Conservation (phyloP, 2,329 filamentous ascomycete species). For the Leptodontidium sp. region DNA sequence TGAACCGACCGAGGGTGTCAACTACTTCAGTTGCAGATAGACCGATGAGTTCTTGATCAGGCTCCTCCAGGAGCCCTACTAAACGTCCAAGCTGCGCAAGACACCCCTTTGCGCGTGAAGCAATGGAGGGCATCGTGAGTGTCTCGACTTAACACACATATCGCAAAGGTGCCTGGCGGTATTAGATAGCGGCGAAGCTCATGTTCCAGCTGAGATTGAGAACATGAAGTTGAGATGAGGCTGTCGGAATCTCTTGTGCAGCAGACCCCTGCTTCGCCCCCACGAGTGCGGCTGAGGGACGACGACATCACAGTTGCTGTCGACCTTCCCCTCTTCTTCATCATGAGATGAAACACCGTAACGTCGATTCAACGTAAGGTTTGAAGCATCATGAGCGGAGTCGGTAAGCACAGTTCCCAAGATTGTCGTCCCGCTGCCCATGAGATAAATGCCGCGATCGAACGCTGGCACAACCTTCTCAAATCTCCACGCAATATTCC, state of each 20-base stretch:
- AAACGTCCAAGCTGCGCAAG: not conserved
- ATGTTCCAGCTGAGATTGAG: not conserved
- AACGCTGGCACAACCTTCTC: not conserved
- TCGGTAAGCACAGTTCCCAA: slow-evolving; percentile 12
- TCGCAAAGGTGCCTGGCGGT: not conserved
- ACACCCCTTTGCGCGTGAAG: not conserved
- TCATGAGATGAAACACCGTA: not conserved
- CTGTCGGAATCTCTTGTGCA: not conserved
- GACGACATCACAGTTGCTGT: slow-evolving; percentile 1
- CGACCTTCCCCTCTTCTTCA: not conserved
- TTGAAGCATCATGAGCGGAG: slow-evolving; percentile 20
- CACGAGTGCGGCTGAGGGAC: slow-evolving; percentile 13
- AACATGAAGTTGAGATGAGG: not conserved
- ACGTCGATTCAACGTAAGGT: not conserved
- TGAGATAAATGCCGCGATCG: not conserved
- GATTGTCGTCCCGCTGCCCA: not conserved
- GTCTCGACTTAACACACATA: not conserved
- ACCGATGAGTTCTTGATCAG: not conserved
- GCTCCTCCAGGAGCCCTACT: not conserved
- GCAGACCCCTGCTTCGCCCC: slow-evolving; percentile 1
- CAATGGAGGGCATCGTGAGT: not conserved
- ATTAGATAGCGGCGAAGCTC: not conserved
- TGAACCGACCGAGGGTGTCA: slow-evolving; percentile 28
- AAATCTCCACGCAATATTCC: not conserved
- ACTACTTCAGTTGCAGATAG: slow-evolving; percentile 13